phyloP scores from a whole-genome alignment of 345 rosid species.

The Brassica cretica region DNA sequence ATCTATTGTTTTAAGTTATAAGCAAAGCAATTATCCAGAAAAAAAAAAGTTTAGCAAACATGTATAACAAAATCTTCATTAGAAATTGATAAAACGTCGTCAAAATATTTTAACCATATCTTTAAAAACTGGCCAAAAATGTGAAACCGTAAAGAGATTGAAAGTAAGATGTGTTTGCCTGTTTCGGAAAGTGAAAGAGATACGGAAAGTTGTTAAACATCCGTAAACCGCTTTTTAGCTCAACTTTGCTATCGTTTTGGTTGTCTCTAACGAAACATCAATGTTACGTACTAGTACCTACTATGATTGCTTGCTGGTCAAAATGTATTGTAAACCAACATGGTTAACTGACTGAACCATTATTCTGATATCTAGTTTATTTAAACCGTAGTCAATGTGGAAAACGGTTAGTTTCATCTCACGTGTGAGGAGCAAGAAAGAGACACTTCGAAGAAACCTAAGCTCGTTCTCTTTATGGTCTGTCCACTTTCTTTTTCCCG shows the following conservation, averaged over 20 bases:
- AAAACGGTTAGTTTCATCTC: constrained; percentile 1
- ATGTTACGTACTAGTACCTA: neutral
- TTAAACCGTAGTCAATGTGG: neutral
- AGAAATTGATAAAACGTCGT: no score
- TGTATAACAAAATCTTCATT: no score
- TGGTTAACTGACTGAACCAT: neutral
- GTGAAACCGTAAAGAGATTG: neutral
- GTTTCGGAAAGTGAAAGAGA: constrained; percentile 23
- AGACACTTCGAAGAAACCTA: constrained; percentile 7
- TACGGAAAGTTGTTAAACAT: constrained; percentile 25
- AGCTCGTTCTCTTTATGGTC: constrained; percentile 4
- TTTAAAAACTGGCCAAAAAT: neutral
- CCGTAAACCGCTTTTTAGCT: constrained; percentile 5
- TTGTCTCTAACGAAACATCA: constrained; percentile 21
- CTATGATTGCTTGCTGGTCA: constrained; percentile 3
- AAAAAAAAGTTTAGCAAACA: no score
- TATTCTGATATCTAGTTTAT: neutral
- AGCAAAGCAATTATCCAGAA: no score
- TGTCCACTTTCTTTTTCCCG: constrained; percentile 6
- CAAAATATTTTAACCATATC: no score
- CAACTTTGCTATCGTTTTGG: neutral
- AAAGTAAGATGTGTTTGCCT: constrained; percentile 28
- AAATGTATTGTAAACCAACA: constrained; percentile 5
- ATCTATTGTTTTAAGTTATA: no score
- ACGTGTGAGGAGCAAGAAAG: constrained; percentile 10